Conservation (phyloP, 352 stramenopile species). For the Phytophthora pini region DNA sequence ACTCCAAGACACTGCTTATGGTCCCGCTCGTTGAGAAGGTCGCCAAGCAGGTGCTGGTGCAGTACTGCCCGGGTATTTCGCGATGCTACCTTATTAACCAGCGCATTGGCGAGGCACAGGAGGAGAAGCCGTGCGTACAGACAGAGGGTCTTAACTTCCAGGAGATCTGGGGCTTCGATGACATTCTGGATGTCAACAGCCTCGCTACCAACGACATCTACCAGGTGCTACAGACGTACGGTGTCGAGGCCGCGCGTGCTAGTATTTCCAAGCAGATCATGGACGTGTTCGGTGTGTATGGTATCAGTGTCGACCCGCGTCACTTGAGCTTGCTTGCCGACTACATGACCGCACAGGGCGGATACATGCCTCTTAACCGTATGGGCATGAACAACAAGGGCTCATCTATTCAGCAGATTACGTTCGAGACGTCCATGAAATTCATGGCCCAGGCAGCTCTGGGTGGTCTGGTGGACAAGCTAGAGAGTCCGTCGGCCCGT, state of each 20-base stretch:
- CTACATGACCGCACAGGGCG: conserved; percentile 99
- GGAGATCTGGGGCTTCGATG: conserved; percentile 95
- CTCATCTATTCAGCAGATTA: conserved; percentile 99
- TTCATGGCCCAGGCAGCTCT: conserved; percentile 98
- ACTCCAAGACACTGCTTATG: conserved; percentile 91
- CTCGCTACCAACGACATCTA: conserved; percentile 99
- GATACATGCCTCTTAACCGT: conserved; percentile 98
- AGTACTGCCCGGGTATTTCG: conserved; percentile 87
- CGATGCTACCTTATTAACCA: conserved; percentile 92
- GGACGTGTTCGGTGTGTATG: conserved; percentile 99
- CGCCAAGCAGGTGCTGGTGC: conserved; percentile 86
- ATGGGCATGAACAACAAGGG: conserved; percentile 97
- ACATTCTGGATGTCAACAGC: conserved; percentile 95
- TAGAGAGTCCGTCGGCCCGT: conserved; percentile 94
- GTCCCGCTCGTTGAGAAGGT: conserved; percentile 91
- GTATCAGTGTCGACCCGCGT: conserved; percentile 98
- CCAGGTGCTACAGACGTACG: conserved; percentile 96
- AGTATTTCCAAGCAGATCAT: conserved; percentile 99
- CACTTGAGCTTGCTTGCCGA: conserved; percentile 99
- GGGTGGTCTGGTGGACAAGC: conserved; percentile 86
- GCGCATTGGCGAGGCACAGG: conserved; percentile 72
- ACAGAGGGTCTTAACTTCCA: conserved; percentile 99
- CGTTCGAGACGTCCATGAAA: conserved; percentile 99
- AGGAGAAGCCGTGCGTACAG: conserved; percentile 91
- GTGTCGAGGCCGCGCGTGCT: conserved; percentile 97